These are phyloP conservation scores for Ogataea parapolymorpha DNA, from an alignment of 805 yeast genomes.

Conservation along the genomic window DNA sequence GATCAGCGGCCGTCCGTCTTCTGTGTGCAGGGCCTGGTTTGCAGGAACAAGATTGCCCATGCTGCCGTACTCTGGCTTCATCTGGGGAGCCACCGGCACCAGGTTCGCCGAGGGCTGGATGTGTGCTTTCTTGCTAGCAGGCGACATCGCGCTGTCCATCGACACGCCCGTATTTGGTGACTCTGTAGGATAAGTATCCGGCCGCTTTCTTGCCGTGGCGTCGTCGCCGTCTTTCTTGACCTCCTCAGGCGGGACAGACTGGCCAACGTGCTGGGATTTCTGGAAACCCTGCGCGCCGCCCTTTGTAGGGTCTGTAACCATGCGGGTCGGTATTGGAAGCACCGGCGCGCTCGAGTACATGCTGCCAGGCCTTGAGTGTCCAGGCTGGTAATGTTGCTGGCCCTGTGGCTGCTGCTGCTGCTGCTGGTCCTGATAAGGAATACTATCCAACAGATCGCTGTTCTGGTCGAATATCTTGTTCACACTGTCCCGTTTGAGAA, in stretches of 20 bases:
- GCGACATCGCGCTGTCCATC: not conserved
- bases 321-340: slow-evolving; percentile 22
- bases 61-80: slow-evolving; percentile 7
- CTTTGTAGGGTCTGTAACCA: slow-evolving; percentile 10
- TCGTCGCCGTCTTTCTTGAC: not conserved
- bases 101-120: not conserved
- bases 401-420: slow-evolving; percentile 10
- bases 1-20: slow-evolving; percentile 65
- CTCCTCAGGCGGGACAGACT: not conserved
- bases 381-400: slow-evolving; percentile 21
- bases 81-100: slow-evolving; percentile 6
- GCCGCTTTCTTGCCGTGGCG: not conserved
- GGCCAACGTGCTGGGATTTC: not conserved
- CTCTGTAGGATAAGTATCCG: not conserved
- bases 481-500: slow-evolving; percentile 35
- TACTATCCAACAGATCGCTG: slow-evolving; percentile 27
- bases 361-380: slow-evolving; percentile 19
- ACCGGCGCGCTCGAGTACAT: slow-evolving; percentile 22
- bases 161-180: not conserved
- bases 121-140: not conserved
- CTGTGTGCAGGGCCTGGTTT: slow-evolving; percentile 45
- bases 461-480: slow-evolving; percentile 27
- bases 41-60: slow-evolving; percentile 39
- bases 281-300: not conserved
- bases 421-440: slow-evolving; percentile 25